Base-by-base conservation (phyloP, 345 rosid genomes). In the Sisymbrium irio region DNA sequence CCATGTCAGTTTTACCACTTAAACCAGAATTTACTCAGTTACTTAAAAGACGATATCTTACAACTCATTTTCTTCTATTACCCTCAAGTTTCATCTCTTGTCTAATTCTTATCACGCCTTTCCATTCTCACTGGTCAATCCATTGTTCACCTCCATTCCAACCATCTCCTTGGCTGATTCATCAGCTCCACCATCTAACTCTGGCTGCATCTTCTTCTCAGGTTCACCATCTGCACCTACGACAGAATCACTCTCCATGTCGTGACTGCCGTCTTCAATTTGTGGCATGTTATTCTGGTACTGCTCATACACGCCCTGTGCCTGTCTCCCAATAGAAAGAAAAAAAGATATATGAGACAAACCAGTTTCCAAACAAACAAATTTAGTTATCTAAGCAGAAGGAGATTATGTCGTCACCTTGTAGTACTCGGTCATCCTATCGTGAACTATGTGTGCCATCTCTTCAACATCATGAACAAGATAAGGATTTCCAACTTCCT, bases 401-500 rank as follows among this genome's bases (percentile, higher is more conserved):
- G 28, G 7, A 32, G 35, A 5, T 51, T 22, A 4, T 5, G 57
- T 47, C 9, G 40, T 67, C 79, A 91, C 99, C 97, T 92, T 90
- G 78, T 85, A 82, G 20, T 82, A 51, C 63, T 84, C 88, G 77
- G 85, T 77, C 66, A 87, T 85, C 76, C 74, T 83, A 36, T 79
- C 81, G 75, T 62, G 62, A 33, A 88, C 90, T 59, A 92, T 87
- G 50, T 82, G 73, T 7, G 78, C 84, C 97, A 95, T 92, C 73
- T 95, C 96, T 72, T 95, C 97, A 25, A 76, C 75, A 71, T 88
- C 73, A 35, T 75, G 80, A 20, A 95, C 97, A 53, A 81, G 83
- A 77, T 84, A 83, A 25, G 86, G 82, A 9, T 82, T 79, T 62
- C 88, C 92, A 50, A 82, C 77, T 75, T 90, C 97, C 41, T 85